These are phyloP conservation scores for Leptodermis oblonga DNA, from an alignment of 257 asterid species.

Conservation along the genomic window DNA sequence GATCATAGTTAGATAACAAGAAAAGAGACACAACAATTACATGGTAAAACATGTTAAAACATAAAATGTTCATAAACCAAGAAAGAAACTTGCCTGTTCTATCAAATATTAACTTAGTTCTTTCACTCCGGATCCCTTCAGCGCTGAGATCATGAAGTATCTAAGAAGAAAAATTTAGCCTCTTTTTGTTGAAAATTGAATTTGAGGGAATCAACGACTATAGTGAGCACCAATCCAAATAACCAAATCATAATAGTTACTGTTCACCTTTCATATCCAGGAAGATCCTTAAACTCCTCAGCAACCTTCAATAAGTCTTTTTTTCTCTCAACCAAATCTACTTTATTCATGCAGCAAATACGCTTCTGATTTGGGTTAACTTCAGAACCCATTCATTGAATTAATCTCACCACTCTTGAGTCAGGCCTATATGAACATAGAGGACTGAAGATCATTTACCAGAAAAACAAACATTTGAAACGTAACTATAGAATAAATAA, in stretches of 20 bases:
- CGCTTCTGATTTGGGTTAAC: conserved; percentile 65
- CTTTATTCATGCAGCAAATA: conserved; percentile 79
- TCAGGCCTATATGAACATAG: conserved; percentile 54
- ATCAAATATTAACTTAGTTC: conserved; percentile 63
- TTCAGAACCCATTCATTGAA: conserved; percentile 81
- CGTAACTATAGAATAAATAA: neutral
- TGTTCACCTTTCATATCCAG: conserved; percentile 76
- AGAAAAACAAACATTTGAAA: neutral
- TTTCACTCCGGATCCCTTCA: conserved; percentile 87
- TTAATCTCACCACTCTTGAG: conserved; percentile 89
- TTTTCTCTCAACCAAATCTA: conserved; percentile 77
- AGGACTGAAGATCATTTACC: neutral
- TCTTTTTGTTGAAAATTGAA: neutral
- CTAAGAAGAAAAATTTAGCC: conserved; percentile 31
- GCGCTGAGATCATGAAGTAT: conserved; percentile 79
- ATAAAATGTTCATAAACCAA: neutral
- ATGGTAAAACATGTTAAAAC: neutral
- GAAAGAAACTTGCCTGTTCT: conserved; percentile 49
- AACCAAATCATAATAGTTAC: conserved; percentile 11
- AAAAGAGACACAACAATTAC: neutral
- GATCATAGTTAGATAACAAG: too few relatives aligned
- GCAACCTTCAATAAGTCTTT: conserved; percentile 65
- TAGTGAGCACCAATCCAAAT: neutral
- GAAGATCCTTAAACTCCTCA: conserved; percentile 71
- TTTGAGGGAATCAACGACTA: conserved; percentile 11